Percentiles rank a stretch among this genome's conserved stretches.
phyloP scores from a whole-genome alignment of 306 rosid genomes.

The Corylus heterophylla region DNA sequence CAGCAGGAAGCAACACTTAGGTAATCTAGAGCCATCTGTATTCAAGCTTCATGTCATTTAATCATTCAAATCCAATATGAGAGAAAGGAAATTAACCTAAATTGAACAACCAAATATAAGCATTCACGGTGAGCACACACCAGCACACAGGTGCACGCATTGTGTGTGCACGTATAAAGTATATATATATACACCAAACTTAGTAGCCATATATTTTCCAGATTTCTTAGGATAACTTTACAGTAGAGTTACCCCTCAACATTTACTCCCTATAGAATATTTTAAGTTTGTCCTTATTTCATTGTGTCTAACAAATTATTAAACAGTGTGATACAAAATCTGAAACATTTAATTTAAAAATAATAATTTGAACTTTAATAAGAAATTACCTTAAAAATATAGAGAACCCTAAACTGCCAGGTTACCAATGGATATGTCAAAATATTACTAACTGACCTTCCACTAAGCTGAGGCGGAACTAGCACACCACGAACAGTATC shows the following conservation, averaged over 20 bases:
- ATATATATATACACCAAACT: too few species aligned
- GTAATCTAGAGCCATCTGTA: not conserved
- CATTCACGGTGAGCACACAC: not conserved
- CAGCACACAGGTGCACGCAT: not conserved
- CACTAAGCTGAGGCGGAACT: conserved; percentile 92
- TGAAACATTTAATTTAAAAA: too few species aligned
- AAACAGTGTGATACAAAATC: not conserved
- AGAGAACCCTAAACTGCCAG: not conserved
- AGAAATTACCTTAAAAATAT: not conserved
- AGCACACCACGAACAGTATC: conserved; percentile 62
- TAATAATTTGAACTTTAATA: too few species aligned
- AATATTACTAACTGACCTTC: conserved; percentile 62
- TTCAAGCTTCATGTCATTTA: not conserved
- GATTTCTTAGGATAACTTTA: too few species aligned
- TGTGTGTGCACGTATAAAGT: too few species aligned
- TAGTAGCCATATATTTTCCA: too few species aligned
- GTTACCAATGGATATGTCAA: not conserved
- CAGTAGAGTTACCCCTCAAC: too few species aligned
- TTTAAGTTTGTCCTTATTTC: too few species aligned
- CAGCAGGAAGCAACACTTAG: not conserved
- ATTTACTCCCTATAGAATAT: too few species aligned
- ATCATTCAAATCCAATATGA: not conserved
- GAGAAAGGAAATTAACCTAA: not conserved
- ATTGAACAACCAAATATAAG: not conserved
- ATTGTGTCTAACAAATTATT: not conserved